Evolutionary conservation across 1,139 yeast genomes (phyloP), one percentile per base, ranked within the genome.

Genomic region (Kodamaea arcana): DNA sequence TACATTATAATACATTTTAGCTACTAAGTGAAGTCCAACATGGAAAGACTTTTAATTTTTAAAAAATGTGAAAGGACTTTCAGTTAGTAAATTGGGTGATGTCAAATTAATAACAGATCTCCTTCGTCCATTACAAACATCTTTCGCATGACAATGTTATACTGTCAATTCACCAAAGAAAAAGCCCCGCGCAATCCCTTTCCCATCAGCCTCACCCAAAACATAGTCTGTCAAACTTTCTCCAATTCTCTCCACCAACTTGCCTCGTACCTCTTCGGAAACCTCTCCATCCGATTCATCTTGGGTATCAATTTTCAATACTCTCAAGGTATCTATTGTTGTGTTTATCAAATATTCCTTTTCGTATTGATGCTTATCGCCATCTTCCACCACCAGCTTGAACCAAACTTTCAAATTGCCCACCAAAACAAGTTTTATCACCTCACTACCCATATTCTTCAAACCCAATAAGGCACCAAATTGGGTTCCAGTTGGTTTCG

Each of bases 381-480:
- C 62, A 32, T 62, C 67, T 29, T 63, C 65, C 11, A 62, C 51
- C 1, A 83, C 82, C 42, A 75, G 69, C 34, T 65, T 66, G 24
- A 79, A 71, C 97, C 97, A 92, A 41, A 82, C 78, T 46, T 80
- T 76, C 44, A 90, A 61, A 57, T 94, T 94, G 0, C 97, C 97
- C 29, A 90, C 66, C 39, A 94, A 70, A 1, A 87, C 78, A 32
- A 92, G 82, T 44, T 95, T 77, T 25, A 92, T 78, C 7, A 94
- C 94, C 58, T 94, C 98, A 11, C 80, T 69, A 2, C 97, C 98
- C 56, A 94, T 65, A 20, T 83, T 86, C 40, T 76, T 75, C 51
- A 92, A 74, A 3, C 97, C 98, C 32, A 79, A 75, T 31, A 94
- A 75, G 3, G 97, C 84, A 28, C 99, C 99, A 50, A 84, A 92